phyloP scores from a whole-genome alignment of 768 basidiomycete genomes.

The Suillus discolor region DNA sequence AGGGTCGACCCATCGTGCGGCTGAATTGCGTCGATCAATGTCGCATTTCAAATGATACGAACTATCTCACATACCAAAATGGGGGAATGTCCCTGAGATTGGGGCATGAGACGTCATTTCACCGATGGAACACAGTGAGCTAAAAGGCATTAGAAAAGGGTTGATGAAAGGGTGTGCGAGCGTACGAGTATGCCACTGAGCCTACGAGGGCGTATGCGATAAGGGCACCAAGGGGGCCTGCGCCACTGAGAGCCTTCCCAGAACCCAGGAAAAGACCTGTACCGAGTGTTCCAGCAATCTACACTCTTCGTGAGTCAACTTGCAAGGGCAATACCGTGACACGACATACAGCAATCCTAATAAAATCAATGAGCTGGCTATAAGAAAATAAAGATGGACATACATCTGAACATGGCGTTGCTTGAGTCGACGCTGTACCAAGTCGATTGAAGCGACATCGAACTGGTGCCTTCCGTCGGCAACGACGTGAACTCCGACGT shows the following conservation, averaged over 20 bases:
- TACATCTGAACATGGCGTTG: slow-evolving; percentile 83
- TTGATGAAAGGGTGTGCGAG: slow-evolving; percentile 16
- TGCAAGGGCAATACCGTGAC: background rate
- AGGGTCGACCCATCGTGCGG: slow-evolving; percentile 59
- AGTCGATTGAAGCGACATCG: slow-evolving; percentile 65
- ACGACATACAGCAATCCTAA: slow-evolving; percentile 62
- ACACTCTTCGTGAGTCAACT: background rate
- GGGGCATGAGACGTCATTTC: slow-evolving; percentile 85
- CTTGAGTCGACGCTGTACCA: slow-evolving; percentile 71
- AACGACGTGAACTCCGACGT: slow-evolving; percentile 4
- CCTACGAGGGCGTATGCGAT: slow-evolving; percentile 67
- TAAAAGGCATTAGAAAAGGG: slow-evolving; percentile 20
- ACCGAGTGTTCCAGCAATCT: slow-evolving; percentile 78
- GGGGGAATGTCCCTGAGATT: slow-evolving; percentile 77
- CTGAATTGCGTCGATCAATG: slow-evolving; percentile 27
- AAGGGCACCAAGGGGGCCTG: slow-evolving; percentile 69
- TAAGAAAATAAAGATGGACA: slow-evolving; percentile 21
- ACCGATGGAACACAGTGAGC: slow-evolving; percentile 65
- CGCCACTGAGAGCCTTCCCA: slow-evolving; percentile 56
- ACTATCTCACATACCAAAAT: slow-evolving; percentile 49
- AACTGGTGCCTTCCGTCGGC: slow-evolving; percentile 42
- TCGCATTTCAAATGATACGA: background rate
- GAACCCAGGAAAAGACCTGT: slow-evolving; percentile 77
- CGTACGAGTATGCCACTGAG: slow-evolving; percentile 65
- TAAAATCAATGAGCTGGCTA: slow-evolving; percentile 2